phyloP scores from a whole-genome alignment of 140 eudicot genomes.

The Bidens hawaiensis region DNA sequence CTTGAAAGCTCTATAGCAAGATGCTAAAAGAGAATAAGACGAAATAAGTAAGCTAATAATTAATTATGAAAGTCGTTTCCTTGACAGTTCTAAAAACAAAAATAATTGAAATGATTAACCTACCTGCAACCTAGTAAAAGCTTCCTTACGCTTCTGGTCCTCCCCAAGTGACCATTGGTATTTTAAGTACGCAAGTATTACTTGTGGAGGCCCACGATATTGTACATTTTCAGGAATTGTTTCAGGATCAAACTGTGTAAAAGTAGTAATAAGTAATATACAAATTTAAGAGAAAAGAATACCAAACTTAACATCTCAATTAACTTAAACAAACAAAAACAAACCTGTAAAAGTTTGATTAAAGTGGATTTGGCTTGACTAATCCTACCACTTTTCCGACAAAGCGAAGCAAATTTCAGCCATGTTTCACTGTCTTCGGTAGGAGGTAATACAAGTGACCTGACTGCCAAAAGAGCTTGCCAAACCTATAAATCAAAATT shows the following conservation, averaged over 20 bases:
- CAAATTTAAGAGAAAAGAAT: neutral
- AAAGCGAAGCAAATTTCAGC: slow-evolving; percentile 90
- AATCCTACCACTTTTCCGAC: slow-evolving; percentile 91
- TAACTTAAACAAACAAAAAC: slow-evolving; percentile 14
- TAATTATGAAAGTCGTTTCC: neutral
- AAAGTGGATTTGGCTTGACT: slow-evolving; percentile 94
- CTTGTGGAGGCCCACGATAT: slow-evolving; percentile 91
- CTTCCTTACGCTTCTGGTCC: slow-evolving; percentile 89
- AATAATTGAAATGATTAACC: slow-evolving; percentile 10
- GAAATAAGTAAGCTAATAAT: neutral
- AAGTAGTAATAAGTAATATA: slow-evolving; percentile 3
- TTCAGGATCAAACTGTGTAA: slow-evolving; percentile 86
- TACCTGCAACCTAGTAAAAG: slow-evolving; percentile 86
- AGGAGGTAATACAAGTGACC: slow-evolving; percentile 96
- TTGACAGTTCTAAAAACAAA: neutral
- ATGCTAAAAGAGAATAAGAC: slow-evolving; percentile 37
- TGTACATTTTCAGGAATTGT: slow-evolving; percentile 66
- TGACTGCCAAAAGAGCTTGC: slow-evolving; percentile 93
- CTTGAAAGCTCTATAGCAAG: slow-evolving; percentile 71
- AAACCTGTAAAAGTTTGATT: slow-evolving; percentile 87
- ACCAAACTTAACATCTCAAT: neutral
- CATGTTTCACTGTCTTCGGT: slow-evolving; percentile 94
- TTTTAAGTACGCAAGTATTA: slow-evolving; percentile 75
- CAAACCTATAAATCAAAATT: slow-evolving; percentile 58
- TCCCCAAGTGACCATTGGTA: slow-evolving; percentile 99